phyloP scores from a whole-genome alignment of 495 filamentous ascomycete genomes.

The Aspergillus heteromorphus region DNA sequence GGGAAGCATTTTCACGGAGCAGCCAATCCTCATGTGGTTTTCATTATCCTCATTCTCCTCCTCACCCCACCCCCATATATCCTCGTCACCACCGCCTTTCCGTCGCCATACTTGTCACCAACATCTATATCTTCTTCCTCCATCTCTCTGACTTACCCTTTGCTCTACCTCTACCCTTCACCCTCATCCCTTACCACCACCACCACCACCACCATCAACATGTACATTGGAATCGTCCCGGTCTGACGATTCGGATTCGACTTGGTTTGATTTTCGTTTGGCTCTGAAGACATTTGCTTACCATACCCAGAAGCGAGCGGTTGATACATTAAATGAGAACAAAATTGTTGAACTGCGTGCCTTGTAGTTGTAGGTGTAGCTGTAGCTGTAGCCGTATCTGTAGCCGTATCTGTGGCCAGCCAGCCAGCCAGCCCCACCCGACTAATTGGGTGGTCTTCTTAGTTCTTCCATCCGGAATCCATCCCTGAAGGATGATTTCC shows the following conservation, averaged over 20 bases:
- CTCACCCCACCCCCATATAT: not conserved
- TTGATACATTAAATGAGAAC: constrained; percentile 14
- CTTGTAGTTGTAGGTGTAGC: not conserved
- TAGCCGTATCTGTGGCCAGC: no score
- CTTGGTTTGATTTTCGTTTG: constrained; percentile 12
- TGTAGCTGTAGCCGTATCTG: not conserved
- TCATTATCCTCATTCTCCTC: constrained; percentile 2
- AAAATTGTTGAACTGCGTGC: constrained; percentile 10
- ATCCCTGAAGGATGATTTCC: no score
- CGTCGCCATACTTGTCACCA: not conserved
- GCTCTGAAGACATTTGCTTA: constrained; percentile 24
- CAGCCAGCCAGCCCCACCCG: no score
- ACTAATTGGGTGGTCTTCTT: no score
- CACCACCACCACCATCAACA: constrained; percentile 6
- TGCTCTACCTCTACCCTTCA: not conserved
- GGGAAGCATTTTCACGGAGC: constrained; percentile 22
- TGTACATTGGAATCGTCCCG: constrained; percentile 25
- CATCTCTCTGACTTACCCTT: not conserved
- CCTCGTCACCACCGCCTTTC: not conserved
- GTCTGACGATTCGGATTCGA: constrained; percentile 18
- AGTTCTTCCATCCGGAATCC: not conserved
- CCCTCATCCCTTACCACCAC: not conserved
- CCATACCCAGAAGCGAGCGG: constrained; percentile 22
- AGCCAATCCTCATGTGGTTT: constrained; percentile 14
- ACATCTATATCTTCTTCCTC: not conserved